phyloP scores from a whole-genome alignment of 495 filamentous ascomycete genomes.

The Annulohypoxylon maeteangense region DNA sequence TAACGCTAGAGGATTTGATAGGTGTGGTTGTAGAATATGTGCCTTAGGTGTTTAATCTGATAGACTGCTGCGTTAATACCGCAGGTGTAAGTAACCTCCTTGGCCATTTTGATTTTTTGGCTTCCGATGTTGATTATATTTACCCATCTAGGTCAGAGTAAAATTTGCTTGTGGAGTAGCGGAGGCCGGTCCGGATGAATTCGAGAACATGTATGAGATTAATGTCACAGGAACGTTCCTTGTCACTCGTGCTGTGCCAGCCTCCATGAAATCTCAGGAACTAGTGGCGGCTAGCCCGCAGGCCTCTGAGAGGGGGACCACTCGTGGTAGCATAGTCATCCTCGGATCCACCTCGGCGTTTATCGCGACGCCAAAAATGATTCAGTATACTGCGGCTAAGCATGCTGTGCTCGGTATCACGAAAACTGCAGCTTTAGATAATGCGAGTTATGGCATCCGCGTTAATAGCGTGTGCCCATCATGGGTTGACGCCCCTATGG shows the following conservation, averaged over 20 bases:
- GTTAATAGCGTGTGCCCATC: conserved; percentile 59
- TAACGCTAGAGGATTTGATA: too few species aligned
- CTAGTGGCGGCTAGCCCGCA: not conserved
- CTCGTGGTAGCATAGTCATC: conserved; percentile 60
- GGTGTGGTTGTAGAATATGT: too few species aligned
- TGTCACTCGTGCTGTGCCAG: not conserved
- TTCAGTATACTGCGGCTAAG: conserved; percentile 60
- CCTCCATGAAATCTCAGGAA: conserved; percentile 15
- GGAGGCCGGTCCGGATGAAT: not conserved
- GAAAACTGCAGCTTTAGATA: conserved; percentile 53
- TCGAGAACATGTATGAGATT: not conserved
- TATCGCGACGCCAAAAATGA: conserved; percentile 34
- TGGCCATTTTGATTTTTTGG: too few species aligned
- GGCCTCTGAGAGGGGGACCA: not conserved
- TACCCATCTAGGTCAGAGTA: too few species aligned
- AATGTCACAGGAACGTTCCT: conserved; percentile 16
- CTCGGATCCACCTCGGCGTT: conserved; percentile 58
- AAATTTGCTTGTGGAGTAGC: not conserved
- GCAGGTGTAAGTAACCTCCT: too few species aligned
- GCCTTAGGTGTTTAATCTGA: too few species aligned
- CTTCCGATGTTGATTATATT: too few species aligned
- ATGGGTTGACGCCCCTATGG: conserved; percentile 57
- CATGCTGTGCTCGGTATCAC: conserved; percentile 63
- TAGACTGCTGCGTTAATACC: too few species aligned
- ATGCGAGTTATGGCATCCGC: conserved; percentile 48